Base-by-base conservation (phyloP, 352 stramenopile genomes). In the Phytophthora crassamura region DNA sequence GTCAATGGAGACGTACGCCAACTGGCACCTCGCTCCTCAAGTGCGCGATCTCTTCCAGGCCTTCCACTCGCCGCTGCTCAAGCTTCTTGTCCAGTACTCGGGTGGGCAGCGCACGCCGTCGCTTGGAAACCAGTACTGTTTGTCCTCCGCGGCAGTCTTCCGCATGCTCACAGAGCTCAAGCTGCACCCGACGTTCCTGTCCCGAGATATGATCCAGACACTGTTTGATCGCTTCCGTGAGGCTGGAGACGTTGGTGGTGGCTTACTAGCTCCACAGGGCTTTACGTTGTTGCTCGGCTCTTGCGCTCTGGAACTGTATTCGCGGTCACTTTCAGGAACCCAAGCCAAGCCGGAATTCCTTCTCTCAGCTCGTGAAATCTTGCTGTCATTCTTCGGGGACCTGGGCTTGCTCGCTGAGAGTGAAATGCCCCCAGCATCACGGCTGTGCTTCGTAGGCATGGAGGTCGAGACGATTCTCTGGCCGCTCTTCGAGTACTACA, bases 401-500 rank as follows among this genome's bases (percentile, higher is more conserved):
- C 59, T 91, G 7, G 78, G 78, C 0, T 73, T 90, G 10, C 55
- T 88, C 2, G 38, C 42, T 14, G 77, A 88, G 15, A 89, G 83
- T 47, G 67, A 84, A 2, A 46, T 82, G 12, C 79, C 74, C 4
- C 33, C 67, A 8, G 52, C 64, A 20, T 41, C 59, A 15, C 70
- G 64, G 3, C 75, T 88, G n/a, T 90, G 77, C 58, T 81, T 90
- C 30, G 82, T 94, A 20, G 85, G 83, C 0, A 74, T 76, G 15
- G 83, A 94, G 22, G 75, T 91, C 14, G 81, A 94, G 59, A 75
- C 54, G 16, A 82, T 94, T 12, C 59, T 92, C 10, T 94, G 83
- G 83, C 80, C 83, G n/a, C 78, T 94, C 7, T 92, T 92, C 51
- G 81, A 92, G 49, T 94, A 94, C 66, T 91, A 91, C 49, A 66